These are phyloP conservation scores for Stramenopiles sp. DNA, from an alignment of 352 stramenopile species.

Conservation along the genomic window DNA sequence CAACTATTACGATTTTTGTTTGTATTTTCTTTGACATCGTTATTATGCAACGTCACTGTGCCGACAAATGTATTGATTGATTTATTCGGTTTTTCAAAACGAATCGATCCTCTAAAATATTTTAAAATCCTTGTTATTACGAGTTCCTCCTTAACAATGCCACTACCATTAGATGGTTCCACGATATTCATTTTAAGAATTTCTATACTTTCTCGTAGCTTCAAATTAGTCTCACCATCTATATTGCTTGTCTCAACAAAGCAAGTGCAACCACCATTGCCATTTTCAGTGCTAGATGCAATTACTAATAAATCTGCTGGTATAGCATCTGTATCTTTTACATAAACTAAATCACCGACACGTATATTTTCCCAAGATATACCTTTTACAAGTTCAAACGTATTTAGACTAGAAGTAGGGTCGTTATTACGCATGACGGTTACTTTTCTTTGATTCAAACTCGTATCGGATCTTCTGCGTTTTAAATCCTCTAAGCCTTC, in stretches of 20 bases:
- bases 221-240: conserved; percentile 53
- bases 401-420: conserved; percentile 29
- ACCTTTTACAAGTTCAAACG: conserved; percentile 35
- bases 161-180: conserved; percentile 31
- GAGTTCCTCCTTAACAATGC: no score
- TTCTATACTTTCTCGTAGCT: conserved; percentile 39
- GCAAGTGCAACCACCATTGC: no score
- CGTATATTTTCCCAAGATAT: conserved; percentile 45
- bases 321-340: conserved; percentile 59
- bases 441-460: conserved; percentile 45
- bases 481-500: conserved; percentile 48
- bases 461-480: conserved; percentile 40
- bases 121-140: conserved; percentile 30
- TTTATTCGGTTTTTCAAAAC: conserved; percentile 49
- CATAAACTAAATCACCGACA: conserved; percentile 57
- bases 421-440: conserved; percentile 27
- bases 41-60: no score
- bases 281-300: conserved; percentile 42
- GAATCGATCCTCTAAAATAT: conserved; percentile 34
- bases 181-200: conserved; percentile 45
- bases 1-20: neutral
- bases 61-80: conserved; percentile 65
- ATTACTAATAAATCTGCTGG: conserved; percentile 73
- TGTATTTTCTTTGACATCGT: conserved; percentile 15
- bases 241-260: conserved; percentile 57